Conservation (phyloP, 345 rosid species). For the Heritiera fomes region DNA sequence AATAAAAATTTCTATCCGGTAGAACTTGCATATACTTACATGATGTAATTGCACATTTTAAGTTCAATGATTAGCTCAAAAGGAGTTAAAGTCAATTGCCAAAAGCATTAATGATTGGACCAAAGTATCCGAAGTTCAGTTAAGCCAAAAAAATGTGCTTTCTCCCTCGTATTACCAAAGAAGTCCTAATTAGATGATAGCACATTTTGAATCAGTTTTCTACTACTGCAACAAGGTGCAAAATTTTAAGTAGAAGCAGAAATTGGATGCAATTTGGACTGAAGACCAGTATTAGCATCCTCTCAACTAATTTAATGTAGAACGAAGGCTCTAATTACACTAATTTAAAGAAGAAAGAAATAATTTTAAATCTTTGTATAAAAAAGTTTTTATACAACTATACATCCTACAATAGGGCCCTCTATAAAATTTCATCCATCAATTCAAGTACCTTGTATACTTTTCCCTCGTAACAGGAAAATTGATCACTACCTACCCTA, state of each 20-base stretch:
- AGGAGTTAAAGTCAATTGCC: neutral
- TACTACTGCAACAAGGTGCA: neutral
- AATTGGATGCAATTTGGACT: neutral
- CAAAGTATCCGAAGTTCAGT: neutral
- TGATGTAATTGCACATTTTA: neutral
- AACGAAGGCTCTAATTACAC: neutral
- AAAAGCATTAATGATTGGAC: neutral
- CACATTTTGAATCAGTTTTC: neutral
- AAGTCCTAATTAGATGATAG: neutral
- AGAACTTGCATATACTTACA: neutral
- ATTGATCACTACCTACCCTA: neutral
- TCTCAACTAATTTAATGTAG: too few species aligned
- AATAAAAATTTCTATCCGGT: neutral
- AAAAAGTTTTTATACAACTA: neutral
- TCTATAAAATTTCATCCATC: neutral
- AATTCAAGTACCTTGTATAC: neutral
- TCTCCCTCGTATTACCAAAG: neutral
- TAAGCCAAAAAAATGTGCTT: neutral
- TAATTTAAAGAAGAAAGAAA: neutral
- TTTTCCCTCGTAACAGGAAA: neutral
- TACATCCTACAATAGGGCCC: neutral
- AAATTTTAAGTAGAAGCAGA: neutral
- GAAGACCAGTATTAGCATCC: neutral
- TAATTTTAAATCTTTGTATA: neutral
- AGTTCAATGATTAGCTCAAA: neutral